Conservation (phyloP, 805 yeast species). For the Cyberlindnera veronae region DNA sequence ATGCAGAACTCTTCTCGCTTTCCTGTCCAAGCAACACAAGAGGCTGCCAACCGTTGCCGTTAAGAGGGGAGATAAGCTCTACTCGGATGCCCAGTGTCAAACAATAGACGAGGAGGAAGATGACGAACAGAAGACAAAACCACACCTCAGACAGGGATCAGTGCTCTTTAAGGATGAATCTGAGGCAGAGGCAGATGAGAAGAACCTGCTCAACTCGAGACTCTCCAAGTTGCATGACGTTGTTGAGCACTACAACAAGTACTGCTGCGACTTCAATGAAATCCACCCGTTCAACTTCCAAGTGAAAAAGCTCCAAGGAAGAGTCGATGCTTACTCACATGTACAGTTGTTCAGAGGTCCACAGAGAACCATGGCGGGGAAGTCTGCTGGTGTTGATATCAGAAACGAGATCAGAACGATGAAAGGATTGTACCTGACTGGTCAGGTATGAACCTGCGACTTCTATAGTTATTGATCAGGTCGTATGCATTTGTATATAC, state of each 20-base stretch:
- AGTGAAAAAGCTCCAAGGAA: constrained; percentile 26
- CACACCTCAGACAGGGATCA: constrained; percentile 12
- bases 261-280: constrained; percentile 18
- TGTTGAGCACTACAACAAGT: constrained; percentile 28
- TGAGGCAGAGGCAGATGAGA: constrained; percentile 4
- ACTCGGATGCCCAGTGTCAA: constrained; percentile 34
- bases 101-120: constrained; percentile 16
- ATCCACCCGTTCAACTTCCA: constrained; percentile 30
- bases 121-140: neutral
- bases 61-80: constrained; percentile 36
- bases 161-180: constrained; percentile 18
- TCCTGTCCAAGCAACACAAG: constrained; percentile 25
- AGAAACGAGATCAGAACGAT: constrained; percentile 33
- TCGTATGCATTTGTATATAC: neutral
- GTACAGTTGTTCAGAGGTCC: constrained; percentile 21
- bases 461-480: neutral
- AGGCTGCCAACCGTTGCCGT: constrained; percentile 40
- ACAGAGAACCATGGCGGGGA: constrained; percentile 22
- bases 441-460: constrained; percentile 26
- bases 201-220: constrained; percentile 21
- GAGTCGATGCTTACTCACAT: constrained; percentile 22
- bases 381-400: constrained; percentile 22
- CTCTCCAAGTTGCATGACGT: constrained; percentile 29
- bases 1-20: constrained; percentile 29
- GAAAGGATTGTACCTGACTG: constrained; percentile 40